Base-by-base conservation (phyloP, 805 yeast genomes). In the Pichia sporocuriosa region DNA sequence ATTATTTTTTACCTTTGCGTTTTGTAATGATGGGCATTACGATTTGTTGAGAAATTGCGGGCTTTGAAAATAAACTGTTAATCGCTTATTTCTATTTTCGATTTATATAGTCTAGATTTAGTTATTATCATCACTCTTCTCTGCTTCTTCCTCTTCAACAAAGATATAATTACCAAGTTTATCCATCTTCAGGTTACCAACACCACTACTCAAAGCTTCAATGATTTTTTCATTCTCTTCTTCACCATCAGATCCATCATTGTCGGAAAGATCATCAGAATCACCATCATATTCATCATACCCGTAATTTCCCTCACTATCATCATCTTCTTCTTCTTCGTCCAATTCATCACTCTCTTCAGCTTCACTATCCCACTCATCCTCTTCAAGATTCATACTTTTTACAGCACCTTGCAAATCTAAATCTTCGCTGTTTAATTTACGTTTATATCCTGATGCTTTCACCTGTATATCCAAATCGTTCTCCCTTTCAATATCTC, bases 381-480 rank as follows among this genome's bases (percentile, higher is more conserved):
- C 54, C 12, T 47, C 52, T 13, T 45, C 55, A 13, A 47, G 40
- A 36, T 44, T 49, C 46, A 51, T 53, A 36, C 57, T 50, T 8
- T 73, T 71, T 38, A 88, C 78, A 2, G 95, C 96, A 30, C 68
- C 71, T 58, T 88, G 96, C 52, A 88, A 69, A 40, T 83, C 89
- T 53, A 73, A 70, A 33, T 67, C 73, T 43, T 72, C 74, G 43
- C 57, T 45, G 37, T 61, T 62, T 31, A 52, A 51, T 50, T 66
- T 67, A 49, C 67, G 73, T 17, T 67, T 65, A 55, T 73, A 87
- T 1, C 99, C 99, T 1, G 96, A 86, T 0, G 98, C 98, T 54
- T 83, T 81, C 2, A 93, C 94, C 48, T 81, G 77, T n/a, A 78
- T 72, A 65, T 93, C 99, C 50, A 93, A 70, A 45, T 75, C 74